These are phyloP conservation scores for Solanum raphanifolium DNA, from an alignment of 257 asterid genomes.

Conservation along the genomic window DNA sequence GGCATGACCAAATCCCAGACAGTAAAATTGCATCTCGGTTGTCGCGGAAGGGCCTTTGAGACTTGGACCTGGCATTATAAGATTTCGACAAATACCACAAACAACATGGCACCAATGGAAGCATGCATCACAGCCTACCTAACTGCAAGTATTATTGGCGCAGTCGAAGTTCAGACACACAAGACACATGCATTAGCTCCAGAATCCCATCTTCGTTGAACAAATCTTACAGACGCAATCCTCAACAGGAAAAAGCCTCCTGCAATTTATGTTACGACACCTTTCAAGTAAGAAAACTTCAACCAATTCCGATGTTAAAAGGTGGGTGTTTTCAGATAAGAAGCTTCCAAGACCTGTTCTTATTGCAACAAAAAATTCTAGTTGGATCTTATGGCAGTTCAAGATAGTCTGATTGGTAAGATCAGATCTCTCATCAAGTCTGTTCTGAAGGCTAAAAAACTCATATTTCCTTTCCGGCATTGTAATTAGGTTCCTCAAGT, in stretches of 20 bases:
- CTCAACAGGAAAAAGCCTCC: constrained; percentile 70
- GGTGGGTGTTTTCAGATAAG: constrained; percentile 26
- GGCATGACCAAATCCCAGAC: constrained; percentile 80
- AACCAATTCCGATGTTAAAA: constrained; percentile 45
- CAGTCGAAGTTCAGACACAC: constrained; percentile 82
- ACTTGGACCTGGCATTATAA: constrained; percentile 54
- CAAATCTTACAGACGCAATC: constrained; percentile 91
- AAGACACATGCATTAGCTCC: constrained; percentile 94
- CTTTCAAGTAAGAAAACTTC: constrained; percentile 72
- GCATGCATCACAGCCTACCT: constrained; percentile 95
- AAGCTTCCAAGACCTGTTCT: constrained; percentile 62
- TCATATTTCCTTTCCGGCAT: constrained; percentile 57
- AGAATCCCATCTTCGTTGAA: constrained; percentile 69
- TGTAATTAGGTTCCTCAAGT: constrained; percentile 39
- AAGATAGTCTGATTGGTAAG: constrained; percentile 58
- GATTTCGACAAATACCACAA: constrained; percentile 62
- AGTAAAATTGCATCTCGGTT: constrained; percentile 84
- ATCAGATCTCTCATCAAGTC: constrained; percentile 71
- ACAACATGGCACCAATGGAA: constrained; percentile 94
- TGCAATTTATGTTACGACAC: constrained; percentile 73
- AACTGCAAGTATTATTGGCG: constrained; percentile 86
- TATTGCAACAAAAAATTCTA: constrained; percentile 60
- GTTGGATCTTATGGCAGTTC: constrained; percentile 63
- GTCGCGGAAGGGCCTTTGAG: constrained; percentile 36
- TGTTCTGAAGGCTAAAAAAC: constrained; percentile 42